phyloP scores from a whole-genome alignment of 768 basidiomycete species.

The Termitomyces sp. region DNA sequence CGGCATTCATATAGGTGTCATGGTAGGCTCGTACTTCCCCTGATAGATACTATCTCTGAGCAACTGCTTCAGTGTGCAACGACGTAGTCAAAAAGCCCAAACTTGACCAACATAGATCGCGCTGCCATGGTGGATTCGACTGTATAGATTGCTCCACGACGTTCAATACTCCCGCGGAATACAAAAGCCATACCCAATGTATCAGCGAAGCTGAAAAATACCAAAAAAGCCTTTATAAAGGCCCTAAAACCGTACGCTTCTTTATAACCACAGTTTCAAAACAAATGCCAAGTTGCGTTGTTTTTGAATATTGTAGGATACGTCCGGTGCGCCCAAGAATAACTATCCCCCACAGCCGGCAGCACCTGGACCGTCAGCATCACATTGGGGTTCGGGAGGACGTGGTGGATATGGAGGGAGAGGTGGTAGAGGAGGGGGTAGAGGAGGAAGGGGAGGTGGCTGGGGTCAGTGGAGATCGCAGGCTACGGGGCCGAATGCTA shows the following conservation, averaged over 20 bases:
- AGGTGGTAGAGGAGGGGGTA: constrained; percentile 17
- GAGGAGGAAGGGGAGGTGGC: constrained; percentile 27
- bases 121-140: constrained; percentile 66
- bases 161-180: constrained; percentile 71
- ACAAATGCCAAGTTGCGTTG: not conserved
- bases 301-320: not conserved
- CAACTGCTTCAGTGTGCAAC: constrained; percentile 48
- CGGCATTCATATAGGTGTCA: constrained; percentile 52
- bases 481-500: constrained; percentile 64
- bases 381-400: constrained; percentile 15
- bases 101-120: constrained; percentile 68
- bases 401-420: constrained; percentile 17
- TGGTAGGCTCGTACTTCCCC: constrained; percentile 33
- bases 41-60: not conserved
- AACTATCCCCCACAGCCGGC: not conserved
- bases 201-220: constrained; percentile 93
- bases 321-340: not conserved
- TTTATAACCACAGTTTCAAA: not conserved
- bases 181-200: constrained; percentile 79
- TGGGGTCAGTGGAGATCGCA: constrained; percentile 23
- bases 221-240: constrained; percentile 81
- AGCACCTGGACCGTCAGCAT: not conserved
- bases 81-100: constrained; percentile 95
- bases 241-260: constrained; percentile 51
- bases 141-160: constrained; percentile 89